phyloP scores from a whole-genome alignment of 108 stramenopile genomes.

The Epipyxis sp. region DNA sequence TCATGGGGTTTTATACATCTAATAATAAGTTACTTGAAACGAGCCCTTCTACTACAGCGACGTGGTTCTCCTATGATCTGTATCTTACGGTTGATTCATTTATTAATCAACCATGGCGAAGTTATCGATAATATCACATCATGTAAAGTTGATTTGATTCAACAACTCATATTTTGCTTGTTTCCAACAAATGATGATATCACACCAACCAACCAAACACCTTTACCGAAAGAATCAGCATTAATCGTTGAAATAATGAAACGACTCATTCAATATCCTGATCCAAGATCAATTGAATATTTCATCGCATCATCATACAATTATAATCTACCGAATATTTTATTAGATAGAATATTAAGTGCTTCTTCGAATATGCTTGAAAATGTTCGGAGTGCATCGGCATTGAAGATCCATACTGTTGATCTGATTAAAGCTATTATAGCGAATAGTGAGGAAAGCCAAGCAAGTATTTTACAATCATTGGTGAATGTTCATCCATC shows the following conservation, averaged over 20 bases:
- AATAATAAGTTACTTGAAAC: not conserved
- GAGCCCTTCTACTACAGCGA: not conserved
- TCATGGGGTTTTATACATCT: constrained; percentile 17
- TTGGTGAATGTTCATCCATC: constrained; percentile 7
- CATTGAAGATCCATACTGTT: constrained; percentile 3
- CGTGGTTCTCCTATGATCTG: constrained; percentile 13
- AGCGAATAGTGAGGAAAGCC: not conserved
- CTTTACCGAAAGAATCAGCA: constrained; percentile 15
- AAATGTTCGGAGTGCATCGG: not conserved
- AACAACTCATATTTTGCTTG: not conserved
- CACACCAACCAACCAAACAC: not conserved
- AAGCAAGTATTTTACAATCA: not conserved
- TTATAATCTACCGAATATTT: not conserved
- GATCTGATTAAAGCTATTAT: constrained; percentile 14
- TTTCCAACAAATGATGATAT: not conserved
- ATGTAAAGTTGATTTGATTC: not conserved
- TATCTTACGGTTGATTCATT: constrained; percentile 13
- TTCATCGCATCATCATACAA: not conserved
- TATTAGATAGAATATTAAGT: not conserved
- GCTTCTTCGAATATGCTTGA: not conserved
- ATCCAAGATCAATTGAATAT: not conserved
- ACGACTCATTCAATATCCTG: not conserved
- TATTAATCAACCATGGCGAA: not conserved
- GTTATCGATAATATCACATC: not conserved
- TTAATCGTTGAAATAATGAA: constrained; percentile 18